Base-by-base conservation (phyloP, 352 stramenopile species). In the Pythium insidiosum region DNA sequence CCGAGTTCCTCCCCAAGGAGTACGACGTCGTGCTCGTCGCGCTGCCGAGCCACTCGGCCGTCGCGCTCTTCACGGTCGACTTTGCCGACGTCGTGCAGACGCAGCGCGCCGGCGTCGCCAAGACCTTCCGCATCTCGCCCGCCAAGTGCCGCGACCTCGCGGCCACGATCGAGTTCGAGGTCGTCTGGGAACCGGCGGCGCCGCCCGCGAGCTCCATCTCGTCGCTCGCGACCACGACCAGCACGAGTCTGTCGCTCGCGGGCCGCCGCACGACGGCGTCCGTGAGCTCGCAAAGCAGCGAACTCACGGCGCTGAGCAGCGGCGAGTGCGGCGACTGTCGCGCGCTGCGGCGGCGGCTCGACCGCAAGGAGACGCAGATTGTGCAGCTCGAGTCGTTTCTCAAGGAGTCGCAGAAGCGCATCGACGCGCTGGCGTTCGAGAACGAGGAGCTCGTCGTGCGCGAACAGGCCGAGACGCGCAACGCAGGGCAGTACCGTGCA, bases 21-120 rank as follows among this genome's bases (percentile, higher is more conserved):
- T 89, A 89, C 65, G 76, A 89, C 43, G 65, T 89, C 50, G 71
- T 89, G 50, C 69, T 89, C 35, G 76, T 89, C 0, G 76, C 76
- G 67, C 61, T 89, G n/a, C 76, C 76, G 12, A 89, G 76, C 34
- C 73, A 89, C 58, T 87, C 76, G 36, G 76, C 76, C 22, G 76
- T 89, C 19, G 76, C 76, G 24, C 63, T 89, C 26, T 89, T 89
- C 53, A 66, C 65, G 1, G 19, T 89, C 21, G 76, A 89, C 55
- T 89, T 89, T 44, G 71, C 76, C 4, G 60, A 76, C 18, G 59
- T 89, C 47, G 71, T 89, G 21, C 59, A 84, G 43, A 70, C 61
- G 12, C 56, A 73, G 50, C 57, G 58, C 16, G 48, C 64, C 6
- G 62, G 69, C 16, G 53, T 60, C 5, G 69, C 74, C 22, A 76